phyloP scores from a whole-genome alignment of 257 asterid species.

The Solanum gracilifrons region DNA sequence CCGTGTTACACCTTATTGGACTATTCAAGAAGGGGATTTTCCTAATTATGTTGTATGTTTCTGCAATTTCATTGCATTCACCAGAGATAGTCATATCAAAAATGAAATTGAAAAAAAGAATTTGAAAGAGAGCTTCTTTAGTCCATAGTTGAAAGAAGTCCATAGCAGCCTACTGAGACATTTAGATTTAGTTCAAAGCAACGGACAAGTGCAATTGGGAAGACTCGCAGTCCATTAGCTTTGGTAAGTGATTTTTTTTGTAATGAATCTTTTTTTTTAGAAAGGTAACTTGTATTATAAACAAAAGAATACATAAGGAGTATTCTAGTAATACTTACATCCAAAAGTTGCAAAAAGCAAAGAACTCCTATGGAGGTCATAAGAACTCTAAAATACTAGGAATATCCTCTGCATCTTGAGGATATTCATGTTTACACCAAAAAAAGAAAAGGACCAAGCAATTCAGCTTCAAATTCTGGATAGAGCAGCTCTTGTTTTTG shows the following conservation, averaged over 20 bases:
- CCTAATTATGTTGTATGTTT: background rate
- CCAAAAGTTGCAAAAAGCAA: too few species aligned
- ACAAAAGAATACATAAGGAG: too few species aligned
- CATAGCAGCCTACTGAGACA: background rate
- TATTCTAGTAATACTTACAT: too few species aligned
- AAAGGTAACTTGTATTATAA: too few species aligned
- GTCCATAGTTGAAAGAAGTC: background rate
- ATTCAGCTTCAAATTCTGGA: too few species aligned
- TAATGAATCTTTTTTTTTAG: background rate
- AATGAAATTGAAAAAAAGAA: background rate
- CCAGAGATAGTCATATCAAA: background rate
- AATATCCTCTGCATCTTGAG: too few species aligned
- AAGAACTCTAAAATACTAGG: too few species aligned
- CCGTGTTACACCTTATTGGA: background rate
- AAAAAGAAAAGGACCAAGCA: too few species aligned
- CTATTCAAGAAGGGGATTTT: background rate
- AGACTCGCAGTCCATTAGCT: background rate
- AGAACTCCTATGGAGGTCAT: too few species aligned
- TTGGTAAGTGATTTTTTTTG: background rate
- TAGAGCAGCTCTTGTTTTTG: too few species aligned
- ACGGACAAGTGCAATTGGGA: background rate
- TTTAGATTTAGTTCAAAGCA: background rate
- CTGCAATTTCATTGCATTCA: background rate
- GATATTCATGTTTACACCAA: too few species aligned
- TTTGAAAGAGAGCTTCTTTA: background rate